A percentile compares a stretch with the other conserved stretches of the same genome.
Evolutionary conservation across 1,284 basidiomycete genomes (phyloP).

Genomic region (Bondarzewia mesenterica): DNA sequence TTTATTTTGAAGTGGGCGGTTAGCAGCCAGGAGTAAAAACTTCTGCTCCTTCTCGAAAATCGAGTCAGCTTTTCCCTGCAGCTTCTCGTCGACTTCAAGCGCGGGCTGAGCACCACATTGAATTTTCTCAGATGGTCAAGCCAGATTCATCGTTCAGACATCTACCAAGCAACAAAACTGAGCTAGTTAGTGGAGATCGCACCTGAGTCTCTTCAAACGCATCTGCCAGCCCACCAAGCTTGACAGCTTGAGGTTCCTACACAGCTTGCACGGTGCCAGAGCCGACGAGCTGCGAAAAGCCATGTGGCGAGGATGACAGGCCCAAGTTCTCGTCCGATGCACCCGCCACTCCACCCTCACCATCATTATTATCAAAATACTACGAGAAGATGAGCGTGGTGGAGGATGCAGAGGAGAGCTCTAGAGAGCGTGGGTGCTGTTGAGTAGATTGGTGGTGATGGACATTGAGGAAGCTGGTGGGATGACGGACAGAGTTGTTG

Average conservation of each 20-base stretch:
- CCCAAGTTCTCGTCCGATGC: neutral
- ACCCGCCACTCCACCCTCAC: conserved; percentile 10
- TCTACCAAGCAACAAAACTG: conserved; percentile 38
- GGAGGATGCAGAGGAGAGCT: no score
- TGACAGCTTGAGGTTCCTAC: neutral
- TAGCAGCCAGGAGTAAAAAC: conserved; percentile 42
- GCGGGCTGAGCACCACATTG: conserved; percentile 42
- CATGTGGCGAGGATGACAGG: conserved; percentile 7
- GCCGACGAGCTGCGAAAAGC: conserved; percentile 23
- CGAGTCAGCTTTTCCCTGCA: conserved; percentile 49
- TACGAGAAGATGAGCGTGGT: no score
- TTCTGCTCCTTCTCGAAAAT: conserved; percentile 76
- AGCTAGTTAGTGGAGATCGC: conserved; percentile 16
- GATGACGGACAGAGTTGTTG: no score
- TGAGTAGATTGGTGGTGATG: no score
- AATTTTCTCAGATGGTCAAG: no score
- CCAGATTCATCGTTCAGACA: no score
- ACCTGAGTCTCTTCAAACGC: conserved; percentile 13
- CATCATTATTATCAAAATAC: conserved; percentile 28
- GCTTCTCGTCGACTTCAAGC: conserved; percentile 44
- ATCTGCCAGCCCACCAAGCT: conserved; percentile 1
- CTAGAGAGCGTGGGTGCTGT: no score
- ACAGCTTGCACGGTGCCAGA: conserved; percentile 7
- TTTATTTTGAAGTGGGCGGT: conserved; percentile 26
- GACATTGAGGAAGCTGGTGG: no score